Conservation (phyloP, 2,329 filamentous ascomycete genomes). For the Sporothrix sp. region DNA sequence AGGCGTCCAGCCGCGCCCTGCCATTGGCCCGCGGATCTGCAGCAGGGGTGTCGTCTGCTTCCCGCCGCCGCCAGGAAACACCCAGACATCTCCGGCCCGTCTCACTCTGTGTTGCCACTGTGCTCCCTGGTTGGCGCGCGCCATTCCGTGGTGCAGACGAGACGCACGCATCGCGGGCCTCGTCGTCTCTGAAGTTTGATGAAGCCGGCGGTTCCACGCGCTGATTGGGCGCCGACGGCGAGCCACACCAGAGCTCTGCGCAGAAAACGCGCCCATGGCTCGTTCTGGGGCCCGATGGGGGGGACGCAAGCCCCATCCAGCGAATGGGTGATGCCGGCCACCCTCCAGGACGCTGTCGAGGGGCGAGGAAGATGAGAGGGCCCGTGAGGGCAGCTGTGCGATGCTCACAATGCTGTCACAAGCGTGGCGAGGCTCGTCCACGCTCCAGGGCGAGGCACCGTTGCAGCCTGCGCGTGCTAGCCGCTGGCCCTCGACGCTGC, state of each 20-base stretch:
- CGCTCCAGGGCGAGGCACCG: neutral
- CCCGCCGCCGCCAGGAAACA: constrained; percentile 1
- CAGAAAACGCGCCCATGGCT: neutral
- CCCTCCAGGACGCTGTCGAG: constrained; percentile 4
- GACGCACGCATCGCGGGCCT: neutral
- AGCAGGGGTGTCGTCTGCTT: constrained; percentile 1
- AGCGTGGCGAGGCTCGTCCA: neutral
- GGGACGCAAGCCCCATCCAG: neutral
- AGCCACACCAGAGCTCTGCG: neutral
- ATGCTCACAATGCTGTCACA: constrained; percentile 1
- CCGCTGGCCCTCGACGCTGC: constrained; percentile 10
- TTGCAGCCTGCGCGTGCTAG: constrained; percentile 12
- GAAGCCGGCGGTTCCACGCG: constrained; percentile 22
- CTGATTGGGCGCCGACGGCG: constrained; percentile 26
- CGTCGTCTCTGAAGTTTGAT: constrained; percentile 25
- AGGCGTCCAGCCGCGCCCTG: constrained; percentile 6
- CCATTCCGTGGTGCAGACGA: constrained; percentile 25
- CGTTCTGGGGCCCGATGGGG: constrained; percentile 2
- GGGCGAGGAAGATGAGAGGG: neutral
- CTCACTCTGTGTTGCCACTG: neutral
- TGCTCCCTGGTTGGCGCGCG: constrained; percentile 29
- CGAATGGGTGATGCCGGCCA: constrained; percentile 9
- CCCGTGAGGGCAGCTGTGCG: neutral
- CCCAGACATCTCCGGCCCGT: constrained; percentile 4
- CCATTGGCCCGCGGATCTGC: constrained; percentile 19